These are phyloP conservation scores for Nemania diffusa DNA, from an alignment of 2,329 filamentous ascomycete species.

Conservation along the genomic window DNA sequence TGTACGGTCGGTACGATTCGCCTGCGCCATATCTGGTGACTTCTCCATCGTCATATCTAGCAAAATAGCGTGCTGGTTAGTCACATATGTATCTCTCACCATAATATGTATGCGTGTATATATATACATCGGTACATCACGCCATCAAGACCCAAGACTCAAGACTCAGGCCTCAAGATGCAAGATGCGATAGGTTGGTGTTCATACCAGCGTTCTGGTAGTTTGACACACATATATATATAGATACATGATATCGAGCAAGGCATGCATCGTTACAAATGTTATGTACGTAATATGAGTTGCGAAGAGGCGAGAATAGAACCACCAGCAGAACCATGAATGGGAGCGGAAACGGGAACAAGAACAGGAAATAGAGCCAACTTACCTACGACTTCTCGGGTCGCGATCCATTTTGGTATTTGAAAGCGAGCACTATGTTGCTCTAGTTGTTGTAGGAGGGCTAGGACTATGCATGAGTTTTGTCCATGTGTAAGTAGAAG, in stretches of 20 bases:
- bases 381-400: conserved; percentile 48
- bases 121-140: neutral
- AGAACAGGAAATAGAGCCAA: neutral
- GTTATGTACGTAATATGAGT: neutral
- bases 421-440: conserved; percentile 12
- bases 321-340: neutral
- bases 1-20: conserved; percentile 70
- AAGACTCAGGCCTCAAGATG: neutral
- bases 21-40: conserved; percentile 70
- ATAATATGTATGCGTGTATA: neutral
- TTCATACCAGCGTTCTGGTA: neutral
- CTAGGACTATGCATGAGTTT: conserved; percentile 2
- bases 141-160: no score
- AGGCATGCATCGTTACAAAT: neutral
- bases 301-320: neutral
- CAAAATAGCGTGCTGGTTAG: neutral
- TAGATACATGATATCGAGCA: no score
- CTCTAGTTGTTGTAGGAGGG: neutral
- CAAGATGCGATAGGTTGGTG: neutral
- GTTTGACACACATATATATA: no score
- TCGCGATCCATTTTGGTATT: conserved; percentile 46
- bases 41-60: conserved; percentile 69
- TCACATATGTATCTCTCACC: neutral
- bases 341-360: neutral
- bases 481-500: neutral